Percentiles rank a stretch among this genome's conserved stretches.
phyloP scores from a whole-genome alignment of 2,329 filamentous ascomycete genomes.

The Fusarium albidum region DNA sequence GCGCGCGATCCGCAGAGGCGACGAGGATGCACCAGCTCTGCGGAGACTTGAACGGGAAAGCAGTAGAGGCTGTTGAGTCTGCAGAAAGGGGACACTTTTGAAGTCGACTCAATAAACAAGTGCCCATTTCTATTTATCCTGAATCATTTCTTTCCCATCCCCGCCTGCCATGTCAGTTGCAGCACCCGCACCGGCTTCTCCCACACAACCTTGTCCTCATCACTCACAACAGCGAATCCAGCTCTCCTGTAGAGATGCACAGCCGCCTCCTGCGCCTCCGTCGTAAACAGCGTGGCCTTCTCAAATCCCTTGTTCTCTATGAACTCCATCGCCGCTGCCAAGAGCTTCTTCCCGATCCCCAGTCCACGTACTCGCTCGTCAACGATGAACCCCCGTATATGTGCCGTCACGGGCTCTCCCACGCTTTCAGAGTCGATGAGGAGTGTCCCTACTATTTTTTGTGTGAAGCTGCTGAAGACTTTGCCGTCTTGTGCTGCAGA shows the following conservation, averaged over 20 bases:
- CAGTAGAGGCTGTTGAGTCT: background rate
- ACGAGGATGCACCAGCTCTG: slow-evolving; percentile 4
- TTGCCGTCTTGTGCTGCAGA: background rate
- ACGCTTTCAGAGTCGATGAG: slow-evolving; percentile 19
- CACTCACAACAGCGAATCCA: slow-evolving; percentile 10
- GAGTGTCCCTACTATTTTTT: slow-evolving; percentile 18
- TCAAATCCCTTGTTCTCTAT: slow-evolving; percentile 14
- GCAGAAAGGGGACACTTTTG: too few species aligned
- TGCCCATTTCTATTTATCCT: too few species aligned
- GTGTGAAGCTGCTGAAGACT: background rate
- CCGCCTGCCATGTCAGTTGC: slow-evolving; percentile 19
- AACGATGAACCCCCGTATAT: slow-evolving; percentile 28
- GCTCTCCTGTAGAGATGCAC: slow-evolving; percentile 15
- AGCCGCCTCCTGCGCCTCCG: background rate
- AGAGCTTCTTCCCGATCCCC: slow-evolving; percentile 13
- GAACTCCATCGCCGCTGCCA: slow-evolving; percentile 20
- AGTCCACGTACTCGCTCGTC: slow-evolving; percentile 22
- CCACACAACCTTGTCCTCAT: slow-evolving; percentile 23
- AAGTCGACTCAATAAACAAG: too few species aligned
- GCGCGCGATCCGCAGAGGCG: slow-evolving; percentile 8
- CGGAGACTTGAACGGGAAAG: background rate
- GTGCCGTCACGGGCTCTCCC: slow-evolving; percentile 1
- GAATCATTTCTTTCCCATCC: too few species aligned
- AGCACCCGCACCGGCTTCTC: slow-evolving; percentile 19
- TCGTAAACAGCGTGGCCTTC: slow-evolving; percentile 12